These are phyloP conservation scores for Cryphonectria nitschkei DNA, from an alignment of 2,329 filamentous ascomycete species.

Conservation along the genomic window DNA sequence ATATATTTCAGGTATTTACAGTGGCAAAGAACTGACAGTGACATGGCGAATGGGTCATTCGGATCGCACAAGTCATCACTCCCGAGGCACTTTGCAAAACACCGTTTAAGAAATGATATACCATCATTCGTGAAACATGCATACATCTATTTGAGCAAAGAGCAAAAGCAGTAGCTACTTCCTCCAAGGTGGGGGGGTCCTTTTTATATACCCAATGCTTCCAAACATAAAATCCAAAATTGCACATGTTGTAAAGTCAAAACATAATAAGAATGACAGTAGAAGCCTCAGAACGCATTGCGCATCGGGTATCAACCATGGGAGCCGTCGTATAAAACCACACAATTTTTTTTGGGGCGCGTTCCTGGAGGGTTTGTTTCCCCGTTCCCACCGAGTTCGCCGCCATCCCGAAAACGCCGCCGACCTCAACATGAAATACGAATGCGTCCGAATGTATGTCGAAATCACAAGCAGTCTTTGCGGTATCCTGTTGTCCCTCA, in stretches of 20 bases:
- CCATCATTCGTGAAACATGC: background rate
- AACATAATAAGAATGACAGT: background rate
- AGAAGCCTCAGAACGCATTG: slow-evolving; percentile 22
- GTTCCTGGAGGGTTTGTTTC: background rate
- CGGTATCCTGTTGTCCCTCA: background rate
- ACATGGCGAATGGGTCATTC: background rate
- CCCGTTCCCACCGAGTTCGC: background rate
- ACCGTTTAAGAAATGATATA: background rate
- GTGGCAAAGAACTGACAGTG: too few relatives aligned
- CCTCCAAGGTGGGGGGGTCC: background rate
- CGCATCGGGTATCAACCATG: slow-evolving; percentile 30
- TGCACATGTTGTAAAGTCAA: background rate
- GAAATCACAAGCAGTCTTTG: background rate
- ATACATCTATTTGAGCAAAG: background rate
- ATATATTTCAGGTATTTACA: too few relatives aligned
- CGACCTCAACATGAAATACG: background rate
- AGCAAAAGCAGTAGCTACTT: background rate
- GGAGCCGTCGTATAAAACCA: slow-evolving; percentile 20
- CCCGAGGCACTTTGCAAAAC: background rate
- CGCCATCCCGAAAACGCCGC: background rate
- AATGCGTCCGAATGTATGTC: slow-evolving; percentile 1
- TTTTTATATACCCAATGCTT: slow-evolving; percentile 5
- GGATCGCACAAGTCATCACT: background rate
- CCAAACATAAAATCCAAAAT: background rate
- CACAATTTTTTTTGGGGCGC: slow-evolving; percentile 21